Percentiles rank a stretch among this genome's conserved stretches.
phyloP scores from a whole-genome alignment of 805 yeast species.

The Monosporozyma solicola region DNA sequence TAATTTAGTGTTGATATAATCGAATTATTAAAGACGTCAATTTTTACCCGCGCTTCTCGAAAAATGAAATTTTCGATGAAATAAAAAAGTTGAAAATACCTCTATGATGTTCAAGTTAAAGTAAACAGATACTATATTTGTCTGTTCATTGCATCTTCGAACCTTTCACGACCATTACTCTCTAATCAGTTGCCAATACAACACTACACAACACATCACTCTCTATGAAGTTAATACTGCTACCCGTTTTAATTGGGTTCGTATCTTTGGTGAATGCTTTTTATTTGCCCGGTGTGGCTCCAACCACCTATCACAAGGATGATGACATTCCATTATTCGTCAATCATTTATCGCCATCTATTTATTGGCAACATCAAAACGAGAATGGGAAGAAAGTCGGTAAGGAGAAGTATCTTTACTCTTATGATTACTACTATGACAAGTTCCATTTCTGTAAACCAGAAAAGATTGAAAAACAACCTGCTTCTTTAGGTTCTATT shows the following conservation, averaged over 20 bases:
- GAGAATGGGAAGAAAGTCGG: conserved; percentile 31
- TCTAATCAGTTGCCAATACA: neutral
- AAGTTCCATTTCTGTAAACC: conserved; percentile 83
- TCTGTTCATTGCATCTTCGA: neutral
- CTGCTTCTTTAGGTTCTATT: conserved; percentile 86
- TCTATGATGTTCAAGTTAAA: neutral
- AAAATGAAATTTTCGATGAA: neutral
- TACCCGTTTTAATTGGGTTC: neutral
- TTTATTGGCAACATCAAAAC: conserved; percentile 36
- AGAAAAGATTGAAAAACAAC: conserved; percentile 44
- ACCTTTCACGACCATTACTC: neutral
- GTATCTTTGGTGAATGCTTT: conserved; percentile 39
- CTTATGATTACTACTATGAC: conserved; percentile 76
- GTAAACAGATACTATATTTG: neutral
- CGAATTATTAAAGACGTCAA: too few relatives aligned
- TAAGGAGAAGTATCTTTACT: conserved; percentile 49
- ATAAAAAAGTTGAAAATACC: neutral
- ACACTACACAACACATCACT: neutral
- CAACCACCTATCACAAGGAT: conserved; percentile 71
- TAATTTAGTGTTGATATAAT: too few relatives aligned
- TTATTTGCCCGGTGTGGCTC: conserved; percentile 94
- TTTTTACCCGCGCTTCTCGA: neutral
- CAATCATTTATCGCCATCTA: conserved; percentile 81
- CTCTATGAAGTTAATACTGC: neutral
- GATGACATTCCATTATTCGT: conserved; percentile 73